Conservation (phyloP, 768 basidiomycete species). For the Suillus occidentalis region DNA sequence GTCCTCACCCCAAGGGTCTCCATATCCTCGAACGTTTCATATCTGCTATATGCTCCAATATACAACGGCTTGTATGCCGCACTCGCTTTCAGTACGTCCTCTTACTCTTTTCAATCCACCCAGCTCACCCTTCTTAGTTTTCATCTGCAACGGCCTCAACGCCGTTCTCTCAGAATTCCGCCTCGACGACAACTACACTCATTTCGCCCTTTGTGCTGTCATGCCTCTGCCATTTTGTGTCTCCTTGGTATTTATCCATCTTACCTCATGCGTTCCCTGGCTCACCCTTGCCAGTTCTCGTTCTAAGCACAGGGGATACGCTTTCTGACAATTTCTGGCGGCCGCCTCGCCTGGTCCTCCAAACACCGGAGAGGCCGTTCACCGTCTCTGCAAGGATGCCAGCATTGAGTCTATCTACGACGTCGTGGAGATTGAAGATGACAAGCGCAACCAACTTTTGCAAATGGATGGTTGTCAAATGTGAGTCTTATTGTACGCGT, state of each 20-base stretch:
- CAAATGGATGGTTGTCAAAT: too few species aligned
- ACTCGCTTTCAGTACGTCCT: constrained; percentile 18
- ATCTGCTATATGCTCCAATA: constrained; percentile 26
- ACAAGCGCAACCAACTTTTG: too few species aligned
- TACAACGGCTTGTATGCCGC: constrained; percentile 31
- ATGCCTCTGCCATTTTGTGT: constrained; percentile 46
- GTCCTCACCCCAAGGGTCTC: too few species aligned
- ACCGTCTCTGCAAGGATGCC: too few species aligned
- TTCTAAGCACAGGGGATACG: too few species aligned
- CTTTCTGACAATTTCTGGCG: too few species aligned
- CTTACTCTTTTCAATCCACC: not conserved
- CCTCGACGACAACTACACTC: constrained; percentile 44
- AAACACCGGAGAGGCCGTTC: too few species aligned
- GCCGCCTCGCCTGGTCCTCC: too few species aligned
- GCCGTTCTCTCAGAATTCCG: constrained; percentile 55
- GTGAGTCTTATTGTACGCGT: too few species aligned
- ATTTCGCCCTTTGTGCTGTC: constrained; percentile 42
- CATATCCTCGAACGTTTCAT: too few species aligned
- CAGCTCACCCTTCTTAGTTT: constrained; percentile 41
- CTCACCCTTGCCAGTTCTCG: constrained; percentile 35
- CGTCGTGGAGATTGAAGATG: too few species aligned
- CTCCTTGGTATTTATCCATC: constrained; percentile 37
- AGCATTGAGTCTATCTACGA: too few species aligned
- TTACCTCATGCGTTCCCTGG: not conserved
- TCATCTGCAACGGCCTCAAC: constrained; percentile 64